Evolutionary conservation across 345 rosid genomes (phyloP), one percentile per base, ranked within the genome.

Genomic region (Raphanus sativus): DNA sequence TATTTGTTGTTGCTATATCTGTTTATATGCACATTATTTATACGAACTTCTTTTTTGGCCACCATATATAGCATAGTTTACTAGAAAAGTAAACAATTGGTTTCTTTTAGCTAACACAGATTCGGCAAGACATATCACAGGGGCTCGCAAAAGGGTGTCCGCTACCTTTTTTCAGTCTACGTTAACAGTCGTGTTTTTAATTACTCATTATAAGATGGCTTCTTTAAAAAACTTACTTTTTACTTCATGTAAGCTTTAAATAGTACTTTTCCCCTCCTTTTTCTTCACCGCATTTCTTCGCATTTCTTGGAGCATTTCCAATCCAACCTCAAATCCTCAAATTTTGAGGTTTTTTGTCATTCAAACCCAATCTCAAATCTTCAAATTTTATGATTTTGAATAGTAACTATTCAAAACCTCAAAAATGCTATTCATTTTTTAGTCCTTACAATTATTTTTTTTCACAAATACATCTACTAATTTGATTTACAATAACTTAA

Each of bases 61-160:
- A 69, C 70, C 40, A 33, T 42, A 60, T 61, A 32, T 32, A 68
- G 64, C 33, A 54, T 62, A 77, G 56, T 7, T 54, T 70, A 33
- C 75, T 56, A 40, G 5, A 45, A 28, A 54, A 29, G 29, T 42
- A 33, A 26, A 5, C 55, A 33, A 62, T 68, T 75, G 10, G 52
- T 65, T 16, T 32, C 62, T 76, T 64, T 62, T 62, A 69, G 58
- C 61, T 63, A 78, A 72, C 73, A 72, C 42, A 78, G 77, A 72
- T 78, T 78, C 77, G 73, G 77, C 29, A 71, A 78, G 69, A 78
- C 81, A 66, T 45, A 58, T 32, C 62, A 72, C 56, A 45, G 69
- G 66, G 67, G 77, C 77, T 66, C 55, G 42, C 58, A 72, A 80
- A 80, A 80, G 76, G 67, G 67, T 80, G 82, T 75, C 71, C 65